These are phyloP conservation scores for Beverwykella pulmonaria DNA, from an alignment of 495 filamentous ascomycete species.

Conservation along the genomic window DNA sequence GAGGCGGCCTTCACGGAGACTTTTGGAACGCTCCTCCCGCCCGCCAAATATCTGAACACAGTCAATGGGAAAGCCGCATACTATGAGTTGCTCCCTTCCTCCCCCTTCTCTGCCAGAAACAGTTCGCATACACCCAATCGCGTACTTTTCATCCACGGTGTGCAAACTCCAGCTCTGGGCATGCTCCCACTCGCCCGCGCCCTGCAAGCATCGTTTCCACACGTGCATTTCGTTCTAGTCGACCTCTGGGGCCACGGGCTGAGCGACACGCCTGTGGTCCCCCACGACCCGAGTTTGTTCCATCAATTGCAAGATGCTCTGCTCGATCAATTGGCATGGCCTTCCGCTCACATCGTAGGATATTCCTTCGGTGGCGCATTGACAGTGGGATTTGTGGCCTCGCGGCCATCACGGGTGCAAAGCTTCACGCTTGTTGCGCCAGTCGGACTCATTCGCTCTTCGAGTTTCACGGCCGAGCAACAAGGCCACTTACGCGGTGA, in stretches of 20 bases:
- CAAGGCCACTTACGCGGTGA: constrained; percentile 10
- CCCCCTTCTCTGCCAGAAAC: constrained; percentile 6
- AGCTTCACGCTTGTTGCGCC: constrained; percentile 39
- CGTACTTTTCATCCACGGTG: constrained; percentile 41
- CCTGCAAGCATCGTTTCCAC: constrained; percentile 15
- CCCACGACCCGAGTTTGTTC: constrained; percentile 38
- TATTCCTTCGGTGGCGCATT: constrained; percentile 40
- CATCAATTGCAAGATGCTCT: constrained; percentile 35
- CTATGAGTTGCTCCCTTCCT: constrained; percentile 42
- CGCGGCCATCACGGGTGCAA: constrained; percentile 29
- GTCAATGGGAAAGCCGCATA: constrained; percentile 45
- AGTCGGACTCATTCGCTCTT: constrained; percentile 32
- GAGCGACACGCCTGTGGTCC: constrained; percentile 38
- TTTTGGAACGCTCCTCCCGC: constrained; percentile 48
- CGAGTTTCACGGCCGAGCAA: constrained; percentile 1
- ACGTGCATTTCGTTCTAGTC: constrained; percentile 31
- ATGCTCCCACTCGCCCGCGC: constrained; percentile 36
- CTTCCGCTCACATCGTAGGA: constrained; percentile 39
- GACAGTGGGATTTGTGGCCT: constrained; percentile 29
- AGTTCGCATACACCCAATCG: not conserved
- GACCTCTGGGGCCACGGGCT: constrained; percentile 44
- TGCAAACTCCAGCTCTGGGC: constrained; percentile 41
- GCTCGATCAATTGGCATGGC: constrained; percentile 33
- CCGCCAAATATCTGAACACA: constrained; percentile 45
- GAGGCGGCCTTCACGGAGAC: constrained; percentile 44